Conservation (phyloP, 139 green algal genomes). For the Desmodesmus armatus region DNA sequence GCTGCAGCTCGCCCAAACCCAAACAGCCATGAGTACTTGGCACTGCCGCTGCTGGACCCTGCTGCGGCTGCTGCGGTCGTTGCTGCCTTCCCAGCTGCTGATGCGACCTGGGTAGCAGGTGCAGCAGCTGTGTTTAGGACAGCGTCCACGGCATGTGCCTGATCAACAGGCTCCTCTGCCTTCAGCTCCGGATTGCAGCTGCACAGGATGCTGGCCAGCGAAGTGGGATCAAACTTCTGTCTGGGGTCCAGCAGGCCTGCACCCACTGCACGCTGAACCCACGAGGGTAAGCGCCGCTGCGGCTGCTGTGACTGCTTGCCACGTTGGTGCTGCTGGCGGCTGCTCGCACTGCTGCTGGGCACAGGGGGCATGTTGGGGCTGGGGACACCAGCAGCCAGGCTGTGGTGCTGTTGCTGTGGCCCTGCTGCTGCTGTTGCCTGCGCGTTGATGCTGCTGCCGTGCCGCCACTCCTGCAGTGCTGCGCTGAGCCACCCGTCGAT, state of each 20-base stretch:
- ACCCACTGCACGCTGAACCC: conserved; percentile 1
- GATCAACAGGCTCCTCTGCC: not conserved
- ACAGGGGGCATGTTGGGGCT: not conserved
- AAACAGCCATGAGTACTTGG: not conserved
- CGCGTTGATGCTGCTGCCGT: not conserved
- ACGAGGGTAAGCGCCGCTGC: not conserved
- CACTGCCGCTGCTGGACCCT: no score
- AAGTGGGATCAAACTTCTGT: conserved; percentile 18
- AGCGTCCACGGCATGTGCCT: conserved; percentile 17
- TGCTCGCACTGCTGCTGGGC: conserved; percentile 23
- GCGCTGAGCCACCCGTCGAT: conserved; percentile 33
- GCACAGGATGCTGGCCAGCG: conserved; percentile 6
- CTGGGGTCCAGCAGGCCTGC: conserved; percentile 2
- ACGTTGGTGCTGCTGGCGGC: conserved; percentile 12
- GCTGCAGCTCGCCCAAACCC: not conserved
- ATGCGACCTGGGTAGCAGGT: not conserved
- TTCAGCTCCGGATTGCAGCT: not conserved
- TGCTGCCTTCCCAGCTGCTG: conserved; percentile 25
- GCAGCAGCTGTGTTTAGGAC: conserved; percentile 23
- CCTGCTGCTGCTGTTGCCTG: conserved; percentile 5
- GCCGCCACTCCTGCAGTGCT: conserved; percentile 33
- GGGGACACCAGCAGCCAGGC: not conserved
- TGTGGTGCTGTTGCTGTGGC: not conserved
- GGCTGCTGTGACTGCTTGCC: not conserved
- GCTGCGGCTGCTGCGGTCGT: not conserved